Evolutionary conservation across 2,329 filamentous ascomycete species (phyloP).

Genomic region (Aspergillus floridensis): DNA sequence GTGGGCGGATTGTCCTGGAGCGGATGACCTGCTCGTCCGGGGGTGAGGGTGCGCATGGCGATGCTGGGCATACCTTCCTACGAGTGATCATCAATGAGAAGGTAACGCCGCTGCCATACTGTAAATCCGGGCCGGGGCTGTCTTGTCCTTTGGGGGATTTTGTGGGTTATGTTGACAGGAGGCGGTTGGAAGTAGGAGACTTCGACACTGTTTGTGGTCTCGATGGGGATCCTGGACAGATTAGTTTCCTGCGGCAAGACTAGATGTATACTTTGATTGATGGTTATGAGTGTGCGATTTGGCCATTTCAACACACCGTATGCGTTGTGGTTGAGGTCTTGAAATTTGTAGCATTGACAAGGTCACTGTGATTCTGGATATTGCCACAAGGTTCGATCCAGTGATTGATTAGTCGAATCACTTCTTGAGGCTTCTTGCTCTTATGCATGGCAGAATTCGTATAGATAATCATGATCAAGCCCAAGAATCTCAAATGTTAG

Average conservation of each 20-base stretch:
- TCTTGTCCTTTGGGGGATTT: slow-evolving; percentile 51
- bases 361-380: no score
- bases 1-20: slow-evolving; percentile 55
- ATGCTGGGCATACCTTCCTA: slow-evolving; percentile 37
- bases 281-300: background rate
- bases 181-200: slow-evolving; percentile 45
- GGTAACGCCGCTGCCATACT: slow-evolving; percentile 50
- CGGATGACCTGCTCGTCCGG: slow-evolving; percentile 45
- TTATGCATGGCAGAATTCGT: no score
- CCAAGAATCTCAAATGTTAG: no score
- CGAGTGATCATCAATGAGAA: slow-evolving; percentile 59
- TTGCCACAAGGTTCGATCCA: no score
- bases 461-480: no score
- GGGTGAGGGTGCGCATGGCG: slow-evolving; percentile 8
- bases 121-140: slow-evolving; percentile 46
- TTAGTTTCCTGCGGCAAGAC: slow-evolving; percentile 52
- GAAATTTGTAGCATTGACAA: no score
- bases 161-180: slow-evolving; percentile 37
- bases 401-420: no score
- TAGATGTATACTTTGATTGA: background rate
- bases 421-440: no score
- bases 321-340: background rate
- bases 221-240: slow-evolving; percentile 38
- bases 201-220: slow-evolving; percentile 52
- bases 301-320: no score